phyloP scores from a whole-genome alignment of 2,329 filamentous ascomycete genomes.

The Huntiella omanensis region DNA sequence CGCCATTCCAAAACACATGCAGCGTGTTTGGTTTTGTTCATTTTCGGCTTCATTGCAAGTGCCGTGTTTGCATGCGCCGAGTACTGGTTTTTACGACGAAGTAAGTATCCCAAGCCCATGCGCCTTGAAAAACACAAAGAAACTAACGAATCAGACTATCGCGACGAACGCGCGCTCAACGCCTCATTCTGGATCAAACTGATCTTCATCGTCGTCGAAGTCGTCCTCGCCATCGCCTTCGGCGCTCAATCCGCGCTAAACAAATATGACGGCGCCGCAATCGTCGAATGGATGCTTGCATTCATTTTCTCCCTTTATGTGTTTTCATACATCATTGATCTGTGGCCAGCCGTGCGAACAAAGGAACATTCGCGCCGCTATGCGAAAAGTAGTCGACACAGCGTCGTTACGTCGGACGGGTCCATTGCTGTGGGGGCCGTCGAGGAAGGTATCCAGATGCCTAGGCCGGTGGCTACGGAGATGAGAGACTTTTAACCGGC shows the following conservation, averaged over 20 bases:
- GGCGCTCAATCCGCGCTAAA: constrained; percentile 31
- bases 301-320: constrained; percentile 80
- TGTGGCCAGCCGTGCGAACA: constrained; percentile 57
- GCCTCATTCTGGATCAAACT: constrained; percentile 79
- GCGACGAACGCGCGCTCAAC: constrained; percentile 53
- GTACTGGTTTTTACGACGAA: constrained; percentile 68
- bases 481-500: no score
- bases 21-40: constrained; percentile 64
- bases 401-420: not conserved
- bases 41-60: constrained; percentile 66
- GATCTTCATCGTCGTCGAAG: constrained; percentile 61
- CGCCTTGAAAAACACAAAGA: no score
- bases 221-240: constrained; percentile 57
- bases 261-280: constrained; percentile 42
- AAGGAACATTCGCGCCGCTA: constrained; percentile 17
- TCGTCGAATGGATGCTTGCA: constrained; percentile 62
- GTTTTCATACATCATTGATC: constrained; percentile 70
- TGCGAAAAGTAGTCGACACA: not conserved
- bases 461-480: not conserved
- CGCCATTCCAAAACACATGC: constrained; percentile 49
- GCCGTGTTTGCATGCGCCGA: constrained; percentile 82
- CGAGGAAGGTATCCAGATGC: not conserved
- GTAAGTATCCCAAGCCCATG: constrained; percentile 21
- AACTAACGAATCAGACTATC: constrained; percentile 34
- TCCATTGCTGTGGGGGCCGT: not conserved